Evolutionary conservation across 2,329 filamentous ascomycete species (phyloP).

Genomic region (Sporothrix globosa): DNA sequence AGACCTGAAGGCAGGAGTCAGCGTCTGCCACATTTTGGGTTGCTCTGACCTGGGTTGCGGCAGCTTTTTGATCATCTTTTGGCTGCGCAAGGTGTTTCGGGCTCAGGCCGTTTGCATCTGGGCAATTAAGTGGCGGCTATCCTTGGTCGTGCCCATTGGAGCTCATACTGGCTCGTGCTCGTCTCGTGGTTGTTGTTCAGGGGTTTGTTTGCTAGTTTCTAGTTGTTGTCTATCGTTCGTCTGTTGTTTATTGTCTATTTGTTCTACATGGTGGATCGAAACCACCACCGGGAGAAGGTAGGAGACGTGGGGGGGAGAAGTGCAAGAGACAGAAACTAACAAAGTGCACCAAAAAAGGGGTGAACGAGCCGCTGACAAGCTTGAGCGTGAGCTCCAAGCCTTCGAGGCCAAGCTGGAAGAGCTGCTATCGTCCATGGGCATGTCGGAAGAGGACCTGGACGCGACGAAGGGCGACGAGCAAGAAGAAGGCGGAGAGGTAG

Average conservation of each 20-base stretch:
- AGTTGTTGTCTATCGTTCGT: not conserved
- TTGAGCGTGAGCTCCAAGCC: slow-evolving; percentile 57
- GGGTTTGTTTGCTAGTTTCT: not conserved
- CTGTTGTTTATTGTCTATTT: slow-evolving; percentile 12
- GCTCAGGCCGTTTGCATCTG: not conserved
- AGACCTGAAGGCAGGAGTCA: not conserved
- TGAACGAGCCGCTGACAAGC: slow-evolving; percentile 56
- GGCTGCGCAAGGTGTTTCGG: not conserved
- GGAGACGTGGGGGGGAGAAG: not conserved
- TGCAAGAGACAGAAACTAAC: not conserved
- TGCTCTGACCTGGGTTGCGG: not conserved
- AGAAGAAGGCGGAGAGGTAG: not conserved
- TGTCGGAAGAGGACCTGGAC: slow-evolving; percentile 28
- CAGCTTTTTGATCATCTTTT: not conserved
- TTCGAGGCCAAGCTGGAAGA: slow-evolving; percentile 61
- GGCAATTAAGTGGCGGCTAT: not conserved
- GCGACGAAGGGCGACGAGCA: not conserved
- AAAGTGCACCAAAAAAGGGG: slow-evolving; percentile 47
- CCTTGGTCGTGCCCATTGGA: not conserved
- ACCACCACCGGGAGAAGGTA: too few relatives aligned
- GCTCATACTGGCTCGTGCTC: too few relatives aligned
- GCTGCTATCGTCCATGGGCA: slow-evolving; percentile 55
- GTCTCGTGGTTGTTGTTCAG: not conserved
- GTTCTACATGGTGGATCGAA: not conserved
- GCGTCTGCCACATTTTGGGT: not conserved